phyloP scores from a whole-genome alignment of 495 filamentous ascomycete genomes.

The Talaromyces wortmannii region DNA sequence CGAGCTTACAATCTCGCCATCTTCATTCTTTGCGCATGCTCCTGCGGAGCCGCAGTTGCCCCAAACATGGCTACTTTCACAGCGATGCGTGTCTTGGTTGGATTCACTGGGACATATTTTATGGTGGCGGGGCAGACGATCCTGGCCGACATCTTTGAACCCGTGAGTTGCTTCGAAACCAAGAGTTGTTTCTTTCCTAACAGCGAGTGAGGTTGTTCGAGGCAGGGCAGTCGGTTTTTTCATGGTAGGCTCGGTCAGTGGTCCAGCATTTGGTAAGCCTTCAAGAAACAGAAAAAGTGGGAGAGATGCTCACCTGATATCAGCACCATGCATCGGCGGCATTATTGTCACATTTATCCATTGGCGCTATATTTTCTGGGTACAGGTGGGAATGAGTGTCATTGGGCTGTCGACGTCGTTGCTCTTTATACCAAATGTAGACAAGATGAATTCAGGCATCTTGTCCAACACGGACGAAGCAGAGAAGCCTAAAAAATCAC shows the following conservation, averaged over 20 bases:
- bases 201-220: conserved; percentile 35
- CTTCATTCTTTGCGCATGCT: conserved; percentile 26
- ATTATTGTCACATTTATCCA: conserved; percentile 49
- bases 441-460: conserved; percentile 4
- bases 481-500: neutral
- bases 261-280: conserved; percentile 47
- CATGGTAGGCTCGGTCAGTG: conserved; percentile 46
- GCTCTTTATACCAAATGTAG: conserved; percentile 32
- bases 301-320: neutral
- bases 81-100: conserved; percentile 29
- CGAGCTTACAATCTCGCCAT: conserved; percentile 31
- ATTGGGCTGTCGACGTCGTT: conserved; percentile 29
- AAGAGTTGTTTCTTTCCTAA: neutral
- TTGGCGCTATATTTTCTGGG: conserved; percentile 55
- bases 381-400: conserved; percentile 44
- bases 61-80: conserved; percentile 33
- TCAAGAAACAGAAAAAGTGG: neutral
- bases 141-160: conserved; percentile 39
- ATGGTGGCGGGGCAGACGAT: conserved; percentile 42
- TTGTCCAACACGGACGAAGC: neutral
- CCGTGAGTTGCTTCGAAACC: conserved; percentile 15
- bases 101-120: conserved; percentile 37
- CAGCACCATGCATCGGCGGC: conserved; percentile 39
- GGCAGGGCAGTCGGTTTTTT: conserved; percentile 51
- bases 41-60: conserved; percentile 23